phyloP scores from a whole-genome alignment of 140 eudicot genomes.

The Flaveria floridana region DNA sequence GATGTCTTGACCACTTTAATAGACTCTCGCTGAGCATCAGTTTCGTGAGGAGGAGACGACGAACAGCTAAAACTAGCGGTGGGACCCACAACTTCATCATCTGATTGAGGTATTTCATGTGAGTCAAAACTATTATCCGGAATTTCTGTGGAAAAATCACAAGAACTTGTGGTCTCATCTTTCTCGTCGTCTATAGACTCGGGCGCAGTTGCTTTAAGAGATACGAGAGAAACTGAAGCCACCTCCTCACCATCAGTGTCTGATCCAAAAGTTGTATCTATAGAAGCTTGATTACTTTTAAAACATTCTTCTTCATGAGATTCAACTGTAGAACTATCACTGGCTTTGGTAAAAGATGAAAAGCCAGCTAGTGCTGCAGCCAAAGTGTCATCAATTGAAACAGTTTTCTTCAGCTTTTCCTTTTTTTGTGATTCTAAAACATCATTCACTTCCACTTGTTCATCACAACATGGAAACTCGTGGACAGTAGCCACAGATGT shows the following conservation, averaged over 20 bases:
- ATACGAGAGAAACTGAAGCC: slow-evolving; percentile 28
- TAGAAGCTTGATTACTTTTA: slow-evolving; percentile 5
- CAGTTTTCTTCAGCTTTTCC: slow-evolving; percentile 42
- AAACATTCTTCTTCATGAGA: slow-evolving; percentile 26
- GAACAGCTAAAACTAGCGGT: background rate
- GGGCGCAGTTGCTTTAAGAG: slow-evolving; percentile 41
- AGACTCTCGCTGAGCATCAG: slow-evolving; percentile 25
- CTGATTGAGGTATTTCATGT: slow-evolving; percentile 26
- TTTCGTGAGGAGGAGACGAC: slow-evolving; percentile 30
- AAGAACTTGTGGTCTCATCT: slow-evolving; percentile 21
- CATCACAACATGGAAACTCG: slow-evolving; percentile 52
- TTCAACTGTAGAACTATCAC: slow-evolving; percentile 29
- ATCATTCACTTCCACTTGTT: slow-evolving; percentile 45
- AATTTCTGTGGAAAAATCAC: slow-evolving; percentile 6
- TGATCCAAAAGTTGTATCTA: slow-evolving; percentile 29
- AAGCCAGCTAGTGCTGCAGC: slow-evolving; percentile 87
- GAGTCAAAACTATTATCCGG: slow-evolving; percentile 13
- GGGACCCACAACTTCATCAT: slow-evolving; percentile 24
- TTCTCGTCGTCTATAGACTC: slow-evolving; percentile 39
- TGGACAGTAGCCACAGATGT: slow-evolving; percentile 35
- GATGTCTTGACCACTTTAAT: background rate
- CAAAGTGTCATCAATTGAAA: slow-evolving; percentile 74
- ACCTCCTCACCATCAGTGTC: slow-evolving; percentile 19
- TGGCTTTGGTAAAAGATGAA: slow-evolving; percentile 38
- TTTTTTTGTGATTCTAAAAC: slow-evolving; percentile 34